Evolutionary conservation across 179 eudicot species (phyloP), one percentile per base, ranked within the genome.

Genomic region (Drosera spatulata): DNA sequence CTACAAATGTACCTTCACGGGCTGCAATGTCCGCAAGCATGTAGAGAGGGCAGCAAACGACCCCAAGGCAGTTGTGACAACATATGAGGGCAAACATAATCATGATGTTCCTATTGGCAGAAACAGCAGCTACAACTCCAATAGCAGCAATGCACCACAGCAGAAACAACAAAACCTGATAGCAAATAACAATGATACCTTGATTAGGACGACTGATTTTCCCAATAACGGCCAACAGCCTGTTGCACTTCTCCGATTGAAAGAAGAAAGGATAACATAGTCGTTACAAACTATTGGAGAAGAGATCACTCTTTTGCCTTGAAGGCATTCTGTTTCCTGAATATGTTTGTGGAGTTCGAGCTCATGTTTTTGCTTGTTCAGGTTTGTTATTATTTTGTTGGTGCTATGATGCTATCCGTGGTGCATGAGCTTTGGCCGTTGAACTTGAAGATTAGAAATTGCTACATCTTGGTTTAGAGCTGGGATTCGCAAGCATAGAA

Each of bases 21-120:
- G 93, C 56, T 91, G 98, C 80, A 84, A 80, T 63, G 96, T 91
- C 38, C 91, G 98, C 49, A 91, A 91, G 80, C 96, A 91, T 58
- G 91, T 91, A 2, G 98, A 91, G 79, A 86, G 98, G 43, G 80
- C 93, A 69, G 74, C 95, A 59, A 42, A 90, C 4, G 99, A 93
- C 68, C 81, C 87, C 33, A 86, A 85, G 65, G 61, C 87, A 87
- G 96, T 87, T 55, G 73, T 89, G 55, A 89, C 99, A 6, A 84
- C 99, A 56, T 93, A 93, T 39, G 99, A 93, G 72, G 99, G 99
- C 9, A 89, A 84, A 65, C 97, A 91, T 64, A 75, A 77, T 67
- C 98, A 91, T 42, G 88, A 81, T 51, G 71, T 84, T 56, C 93
- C 96, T 4, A 74, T 70, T 41, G 82, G 69, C 87, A 81, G 80